Conservation (phyloP, 2,329 filamentous ascomycete species). For the Ceratocystis ficicola region DNA sequence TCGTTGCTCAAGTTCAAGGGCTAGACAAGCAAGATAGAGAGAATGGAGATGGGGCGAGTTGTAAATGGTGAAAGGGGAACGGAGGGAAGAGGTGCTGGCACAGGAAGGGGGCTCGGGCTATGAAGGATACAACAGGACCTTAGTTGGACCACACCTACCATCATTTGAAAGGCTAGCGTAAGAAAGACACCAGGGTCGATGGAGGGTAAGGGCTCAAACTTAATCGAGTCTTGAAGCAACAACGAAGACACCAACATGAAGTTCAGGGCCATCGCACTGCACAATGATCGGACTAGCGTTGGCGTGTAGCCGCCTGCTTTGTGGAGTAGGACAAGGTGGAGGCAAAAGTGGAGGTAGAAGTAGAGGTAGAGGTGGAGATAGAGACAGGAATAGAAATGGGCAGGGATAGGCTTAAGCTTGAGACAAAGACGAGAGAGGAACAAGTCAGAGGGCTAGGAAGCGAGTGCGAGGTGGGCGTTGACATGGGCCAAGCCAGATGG, state of each 20-base stretch:
- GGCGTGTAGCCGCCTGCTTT: too few relatives aligned
- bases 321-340: too few relatives aligned
- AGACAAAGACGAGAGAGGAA: constrained; percentile 8
- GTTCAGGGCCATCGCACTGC: too few relatives aligned
- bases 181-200: background rate
- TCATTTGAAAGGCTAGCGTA: background rate
- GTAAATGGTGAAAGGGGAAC: background rate
- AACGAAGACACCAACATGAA: background rate
- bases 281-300: too few relatives aligned
- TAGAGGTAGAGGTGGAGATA: background rate
- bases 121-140: background rate
- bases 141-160: background rate
- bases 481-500: background rate
- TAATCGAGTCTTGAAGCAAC: background rate
- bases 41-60: background rate
- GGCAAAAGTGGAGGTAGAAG: background rate
- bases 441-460: constrained; percentile 9
- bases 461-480: constrained; percentile 15
- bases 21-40: constrained; percentile 31
- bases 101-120: background rate
- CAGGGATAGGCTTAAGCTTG: background rate
- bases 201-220: background rate
- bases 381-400: background rate
- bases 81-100: background rate
- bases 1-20: constrained; percentile 57